Base-by-base conservation (phyloP, 225 moss, liverwort and hornwort genomes). In the Bryoerythrophyllum caledonicum region DNA sequence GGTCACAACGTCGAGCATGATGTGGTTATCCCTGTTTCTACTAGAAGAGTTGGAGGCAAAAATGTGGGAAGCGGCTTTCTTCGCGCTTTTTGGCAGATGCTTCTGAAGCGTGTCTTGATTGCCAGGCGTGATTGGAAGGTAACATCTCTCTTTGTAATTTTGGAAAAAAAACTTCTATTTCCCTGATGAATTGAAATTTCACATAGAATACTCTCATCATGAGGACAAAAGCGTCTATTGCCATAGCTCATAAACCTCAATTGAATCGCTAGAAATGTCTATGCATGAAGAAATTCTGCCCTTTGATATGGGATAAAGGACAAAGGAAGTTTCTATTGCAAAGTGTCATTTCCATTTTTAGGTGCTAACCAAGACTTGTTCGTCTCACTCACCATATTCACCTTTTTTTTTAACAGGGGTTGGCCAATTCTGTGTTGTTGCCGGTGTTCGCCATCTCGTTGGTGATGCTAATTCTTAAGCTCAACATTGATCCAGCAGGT, bases 81-180 rank as follows among this genome's bases (percentile, higher is more conserved):
- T 38, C 84, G 86, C 70, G 91, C 94, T 17, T 97, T 82, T 83
- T 68, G 79, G 27, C 86, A 90, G 79, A 83, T 97, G 84, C 71
- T 97, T 60, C 82, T 91, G 77, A 97, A 97, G 77, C 94, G 96
- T 28, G 52, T 85, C 13, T 81, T 91, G 24, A 90, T 97, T 79
- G 94, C 94, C 73, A 87, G 89, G 55, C 92, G 96, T 52, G 96
- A 97, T 81, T 81, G 90, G 79, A 97, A 97, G 96, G 96, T 94
- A 80, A 9, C 37, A 54, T 71, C 67, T 23, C 23, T 12, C 7
- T 34, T 20, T 4, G 4, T 14, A 0, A 13, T 1, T 44, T 44
- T 9, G 9, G 2, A 38, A 8, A 8, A 38, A 38, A 38, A 9
- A 9, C 1, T 10, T 38, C 8, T 6, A 34, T 34, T 34, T 34